Evolutionary conservation across 805 yeast species (phyloP), one percentile per base, ranked within the genome.

Genomic region (Saccharomycopsis babjevae): DNA sequence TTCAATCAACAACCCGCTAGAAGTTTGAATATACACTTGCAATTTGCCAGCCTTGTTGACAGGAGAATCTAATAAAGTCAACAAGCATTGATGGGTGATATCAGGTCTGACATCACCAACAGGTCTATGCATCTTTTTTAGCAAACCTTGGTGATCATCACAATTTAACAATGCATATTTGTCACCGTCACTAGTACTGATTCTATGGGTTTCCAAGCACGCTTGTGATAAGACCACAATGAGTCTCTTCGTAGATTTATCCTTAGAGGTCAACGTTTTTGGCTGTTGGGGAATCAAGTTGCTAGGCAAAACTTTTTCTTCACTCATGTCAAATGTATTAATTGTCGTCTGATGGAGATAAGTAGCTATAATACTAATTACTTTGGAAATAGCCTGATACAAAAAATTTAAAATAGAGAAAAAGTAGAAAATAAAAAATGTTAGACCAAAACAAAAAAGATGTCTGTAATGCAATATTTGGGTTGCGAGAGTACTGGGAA

Each of bases 71-170:
- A 94, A 79, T 66, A 94, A 78, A 3, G 99, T 93, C 73, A 94
- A 79, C 50, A 94, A 82, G 79, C 99, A 94, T 75, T 93, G 99
- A 72, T 94, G 99, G 54, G 99, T 94, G 69, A 94, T 94, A 73
- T 94, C 99, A n/a, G 99, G 99, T 73, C 99, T 84, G 7, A 97
- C 98, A 71, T 94, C 99, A 57, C 96, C 89, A 65, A 94, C 93
- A 71, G 94, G 98, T 71, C 98, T 83, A 59, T 96, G 96, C 96
- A 93, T 90, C 72, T 91, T 93, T 73, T 93, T 87, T 68, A 94
- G 77, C 58, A 93, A 78, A 16, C 97, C 97, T 76, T 94, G 99
- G 73, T 94, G 99, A 72, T 94, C 99, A 73, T 94, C 99, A 78
- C 99, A 94, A 77, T 94, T 94, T 69, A 94, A 79, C 63, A 94